A percentile compares a stretch with the other conserved stretches of the same genome.
These are phyloP conservation scores for Silene noctiflora DNA, from an alignment of 179 eudicot species.

Conservation along the genomic window DNA sequence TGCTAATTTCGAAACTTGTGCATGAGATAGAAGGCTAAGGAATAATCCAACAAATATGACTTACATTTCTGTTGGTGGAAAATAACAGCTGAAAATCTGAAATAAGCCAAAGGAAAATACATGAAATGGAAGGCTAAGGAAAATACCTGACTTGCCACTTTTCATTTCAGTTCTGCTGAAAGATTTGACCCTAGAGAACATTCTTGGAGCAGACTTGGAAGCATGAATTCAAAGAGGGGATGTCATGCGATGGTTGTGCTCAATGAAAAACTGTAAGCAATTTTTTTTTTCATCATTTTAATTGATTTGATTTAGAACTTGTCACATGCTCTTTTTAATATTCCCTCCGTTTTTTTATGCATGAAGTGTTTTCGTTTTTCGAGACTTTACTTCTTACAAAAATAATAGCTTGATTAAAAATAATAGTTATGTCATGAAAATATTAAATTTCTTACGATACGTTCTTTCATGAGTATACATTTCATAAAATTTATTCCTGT, in stretches of 20 bases:
- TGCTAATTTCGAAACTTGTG: not conserved
- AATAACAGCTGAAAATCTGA: not conserved
- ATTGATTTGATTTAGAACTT: not conserved
- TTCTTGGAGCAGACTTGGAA: slow-evolving; percentile 35
- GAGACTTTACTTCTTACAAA: not conserved
- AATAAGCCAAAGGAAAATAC: not conserved
- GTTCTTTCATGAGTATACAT: too few relatives aligned
- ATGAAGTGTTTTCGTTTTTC: too few relatives aligned
- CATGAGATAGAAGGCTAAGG: not conserved
- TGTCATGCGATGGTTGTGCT: slow-evolving; percentile 33
- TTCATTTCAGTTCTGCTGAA: slow-evolving; percentile 34
- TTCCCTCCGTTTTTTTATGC: not conserved
- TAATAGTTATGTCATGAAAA: too few relatives aligned
- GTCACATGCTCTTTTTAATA: not conserved
- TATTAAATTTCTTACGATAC: too few relatives aligned
- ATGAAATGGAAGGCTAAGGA: slow-evolving; percentile 1
- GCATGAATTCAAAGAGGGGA: slow-evolving; percentile 34
- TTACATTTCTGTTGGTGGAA: not conserved
- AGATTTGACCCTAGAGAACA: slow-evolving; percentile 45
- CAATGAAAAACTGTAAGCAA: slow-evolving; percentile 36
- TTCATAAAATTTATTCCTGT: too few relatives aligned
- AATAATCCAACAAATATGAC: not conserved
- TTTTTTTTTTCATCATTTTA: not conserved
- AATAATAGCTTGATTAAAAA: too few relatives aligned
- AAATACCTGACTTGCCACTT: slow-evolving; percentile 19